phyloP scores from a whole-genome alignment of 1,139 yeast genomes.

The Suhomyces panamericanus region DNA sequence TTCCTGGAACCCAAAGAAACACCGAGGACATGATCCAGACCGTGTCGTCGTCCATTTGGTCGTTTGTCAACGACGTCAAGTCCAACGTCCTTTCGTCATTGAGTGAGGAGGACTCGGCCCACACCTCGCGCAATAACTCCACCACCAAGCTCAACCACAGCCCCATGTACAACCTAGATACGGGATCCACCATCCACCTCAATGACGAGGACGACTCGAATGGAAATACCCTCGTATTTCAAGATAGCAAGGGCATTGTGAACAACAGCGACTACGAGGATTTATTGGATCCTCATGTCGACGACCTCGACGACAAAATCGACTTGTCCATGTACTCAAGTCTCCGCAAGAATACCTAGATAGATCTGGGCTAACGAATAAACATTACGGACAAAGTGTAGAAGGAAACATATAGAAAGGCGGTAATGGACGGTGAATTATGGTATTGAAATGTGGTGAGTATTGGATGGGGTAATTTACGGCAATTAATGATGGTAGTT shows the following conservation, averaged over 20 bases:
- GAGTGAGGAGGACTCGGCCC: conserved; percentile 27
- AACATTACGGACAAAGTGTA: too few relatives aligned
- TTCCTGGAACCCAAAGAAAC: background rate
- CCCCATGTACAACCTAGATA: conserved; percentile 29
- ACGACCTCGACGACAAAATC: conserved; percentile 24
- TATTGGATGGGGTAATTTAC: too few relatives aligned
- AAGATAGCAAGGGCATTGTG: conserved; percentile 5
- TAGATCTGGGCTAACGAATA: too few relatives aligned
- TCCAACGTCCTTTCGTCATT: conserved; percentile 39
- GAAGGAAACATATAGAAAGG: too few relatives aligned
- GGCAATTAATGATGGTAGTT: too few relatives aligned
- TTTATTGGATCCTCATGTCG: conserved; percentile 8
- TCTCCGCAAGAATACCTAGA: conserved; percentile 8
- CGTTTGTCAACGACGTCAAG: conserved; percentile 47
- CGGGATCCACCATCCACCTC: conserved; percentile 29
- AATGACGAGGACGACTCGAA: conserved; percentile 11
- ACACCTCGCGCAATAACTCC: conserved; percentile 2
- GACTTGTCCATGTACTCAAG: conserved; percentile 31
- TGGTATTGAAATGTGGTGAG: too few relatives aligned
- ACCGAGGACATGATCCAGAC: conserved; percentile 34
- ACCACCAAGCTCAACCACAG: conserved; percentile 5
- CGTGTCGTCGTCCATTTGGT: conserved; percentile 47
- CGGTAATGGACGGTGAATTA: too few relatives aligned
- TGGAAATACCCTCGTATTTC: conserved; percentile 9
- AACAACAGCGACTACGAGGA: conserved; percentile 20